phyloP scores from a whole-genome alignment of 106 monocot genomes.

The Allium sativum region DNA sequence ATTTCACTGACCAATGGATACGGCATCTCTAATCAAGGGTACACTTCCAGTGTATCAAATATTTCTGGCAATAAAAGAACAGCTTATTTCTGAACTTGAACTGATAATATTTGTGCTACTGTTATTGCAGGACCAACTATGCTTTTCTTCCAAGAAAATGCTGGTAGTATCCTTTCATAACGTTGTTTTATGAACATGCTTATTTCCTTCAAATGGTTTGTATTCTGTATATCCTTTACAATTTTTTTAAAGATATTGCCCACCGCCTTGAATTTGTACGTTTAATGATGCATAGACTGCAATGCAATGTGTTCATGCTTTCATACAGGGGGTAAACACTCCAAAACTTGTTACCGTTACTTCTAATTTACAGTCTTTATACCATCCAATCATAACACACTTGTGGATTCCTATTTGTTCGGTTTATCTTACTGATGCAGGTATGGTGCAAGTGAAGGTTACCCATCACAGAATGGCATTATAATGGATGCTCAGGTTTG shows the following conservation, averaged over 20 bases:
- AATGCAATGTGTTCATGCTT: slow-evolving; percentile 97
- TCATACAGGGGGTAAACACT: slow-evolving; percentile 84
- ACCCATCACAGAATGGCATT: slow-evolving; percentile 89
- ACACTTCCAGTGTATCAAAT: background rate
- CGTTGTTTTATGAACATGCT: background rate
- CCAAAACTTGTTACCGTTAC: too few relatives aligned
- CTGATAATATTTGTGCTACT: background rate
- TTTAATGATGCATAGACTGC: slow-evolving; percentile 71
- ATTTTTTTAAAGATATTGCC: slow-evolving; percentile 68
- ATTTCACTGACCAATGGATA: background rate
- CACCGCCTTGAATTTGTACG: slow-evolving; percentile 88
- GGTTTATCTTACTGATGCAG: slow-evolving; percentile 14
- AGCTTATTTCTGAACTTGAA: too few relatives aligned
- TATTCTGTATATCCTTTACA: slow-evolving; percentile 16
- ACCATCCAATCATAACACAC: background rate
- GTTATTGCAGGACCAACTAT: slow-evolving; percentile 82
- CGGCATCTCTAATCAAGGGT: background rate
- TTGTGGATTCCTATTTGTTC: background rate
- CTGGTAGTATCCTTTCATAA: slow-evolving; percentile 86
- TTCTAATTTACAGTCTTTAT: too few relatives aligned
- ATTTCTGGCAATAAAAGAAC: background rate
- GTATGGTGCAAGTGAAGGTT: slow-evolving; percentile 92
- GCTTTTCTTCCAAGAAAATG: slow-evolving; percentile 99
- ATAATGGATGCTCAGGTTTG: slow-evolving; percentile 94
- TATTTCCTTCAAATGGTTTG: too few relatives aligned